Conservation (phyloP, 768 basidiomycete genomes). For the Psilocybe subaeruginosa region DNA sequence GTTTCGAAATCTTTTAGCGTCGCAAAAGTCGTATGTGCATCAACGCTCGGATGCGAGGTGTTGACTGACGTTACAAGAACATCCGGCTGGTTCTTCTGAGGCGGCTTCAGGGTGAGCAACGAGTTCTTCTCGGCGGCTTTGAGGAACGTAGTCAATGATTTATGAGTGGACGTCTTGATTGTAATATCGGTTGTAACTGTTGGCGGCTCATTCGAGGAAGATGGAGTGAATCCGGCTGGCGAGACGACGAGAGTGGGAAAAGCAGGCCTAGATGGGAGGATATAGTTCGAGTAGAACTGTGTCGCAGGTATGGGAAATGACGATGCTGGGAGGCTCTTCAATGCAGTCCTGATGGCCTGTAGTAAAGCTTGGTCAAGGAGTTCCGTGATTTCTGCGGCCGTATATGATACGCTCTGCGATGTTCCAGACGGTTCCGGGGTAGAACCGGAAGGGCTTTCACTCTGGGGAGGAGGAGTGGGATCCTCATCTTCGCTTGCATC, state of each 20-base stretch:
- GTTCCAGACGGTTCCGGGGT: constrained; percentile 6
- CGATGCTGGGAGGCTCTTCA: constrained; percentile 48
- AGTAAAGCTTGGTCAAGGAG: constrained; percentile 65
- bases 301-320: constrained; percentile 80
- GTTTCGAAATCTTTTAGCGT: constrained; percentile 71
- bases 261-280: constrained; percentile 83
- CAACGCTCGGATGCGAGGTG: constrained; percentile 57
- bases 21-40: constrained; percentile 49
- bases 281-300: constrained; percentile 71
- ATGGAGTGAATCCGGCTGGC: constrained; percentile 25
- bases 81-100: constrained; percentile 56
- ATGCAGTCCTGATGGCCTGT: constrained; percentile 61
- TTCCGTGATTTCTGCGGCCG: constrained; percentile 51
- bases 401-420: constrained; percentile 24
- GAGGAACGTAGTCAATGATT: constrained; percentile 82
- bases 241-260: constrained; percentile 46
- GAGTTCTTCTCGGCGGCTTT: constrained; percentile 76
- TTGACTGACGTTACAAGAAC: constrained; percentile 59
- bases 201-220: constrained; percentile 22
- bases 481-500: constrained; percentile 17
- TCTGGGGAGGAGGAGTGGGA: constrained; percentile 15
- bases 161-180: constrained; percentile 80
- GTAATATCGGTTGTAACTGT: constrained; percentile 52
- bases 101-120: constrained; percentile 72
- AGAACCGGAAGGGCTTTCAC: constrained; percentile 7